Base-by-base conservation (phyloP, 306 rosid species). In the Cercis canadensis region DNA sequence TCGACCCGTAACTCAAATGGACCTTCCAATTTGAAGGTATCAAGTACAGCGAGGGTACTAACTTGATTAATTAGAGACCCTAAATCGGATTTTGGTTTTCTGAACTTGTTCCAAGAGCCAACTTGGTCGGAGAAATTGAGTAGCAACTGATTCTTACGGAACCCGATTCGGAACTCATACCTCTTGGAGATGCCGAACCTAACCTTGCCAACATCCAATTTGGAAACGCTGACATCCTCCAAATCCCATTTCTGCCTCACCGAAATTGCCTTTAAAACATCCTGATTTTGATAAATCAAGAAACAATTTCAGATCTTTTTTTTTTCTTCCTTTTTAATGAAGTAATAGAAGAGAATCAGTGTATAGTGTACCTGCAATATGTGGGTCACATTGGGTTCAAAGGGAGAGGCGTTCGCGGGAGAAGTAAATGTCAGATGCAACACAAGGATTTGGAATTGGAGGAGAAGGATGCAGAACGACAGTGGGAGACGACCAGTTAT, bases 251-350 rank as follows among this genome's bases (percentile, higher is more conserved):
- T 83, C 69, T 89, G 89, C 64, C 64, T 80, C 36, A 65, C 81
- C 66, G 95, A 81, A 45, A 94, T 82, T 46, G 80, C 85, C 84
- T 82, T 91, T 65, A 91, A 64, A 14, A 94, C 84, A 62, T 89
- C 97, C 99, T 94, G 61, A 7, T 46, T 57, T 31, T 18, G 37
- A 59, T 6, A 33, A 69, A 84, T 62, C 14, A 5, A 61, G 32
- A 18, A 19, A 12, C 2, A 12, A 10, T 15, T 2, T 8, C 2
- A 41, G 17, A 18, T 5, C 8, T 10, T 37, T 6, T 8, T 0
- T 5, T 8, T 37, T 37, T 3, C 43, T 5, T 37, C 7, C n/a
- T n/a, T n/a, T n/a, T n/a, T n/a, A n/a, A n/a, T n/a, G n/a, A n/a
- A 11, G 7, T 0, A 5, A 14, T 29, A 13, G 32, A 34, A 33